These are phyloP conservation scores for Amaranthus palmeri DNA, from an alignment of 148 eudicot genomes.

Conservation along the genomic window DNA sequence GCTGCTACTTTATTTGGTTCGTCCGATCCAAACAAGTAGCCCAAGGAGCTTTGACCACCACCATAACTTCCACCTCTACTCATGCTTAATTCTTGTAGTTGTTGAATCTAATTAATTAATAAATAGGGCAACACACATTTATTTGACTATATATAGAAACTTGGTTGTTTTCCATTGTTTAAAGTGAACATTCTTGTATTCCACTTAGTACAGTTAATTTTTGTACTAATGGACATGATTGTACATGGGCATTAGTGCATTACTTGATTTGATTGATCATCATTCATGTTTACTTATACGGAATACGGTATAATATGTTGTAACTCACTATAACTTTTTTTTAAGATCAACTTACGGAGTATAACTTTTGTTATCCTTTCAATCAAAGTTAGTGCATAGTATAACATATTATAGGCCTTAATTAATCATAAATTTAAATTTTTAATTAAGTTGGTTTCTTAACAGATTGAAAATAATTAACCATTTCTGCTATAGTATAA, in stretches of 20 bases:
- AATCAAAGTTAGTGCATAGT: no score
- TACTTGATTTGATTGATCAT: slow-evolving; percentile 2
- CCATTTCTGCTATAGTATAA: no score
- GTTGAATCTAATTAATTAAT: no score
- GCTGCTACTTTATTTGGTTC: slow-evolving; percentile 12
- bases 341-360: no score
- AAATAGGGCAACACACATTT: slow-evolving; percentile 1
- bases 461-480: no score
- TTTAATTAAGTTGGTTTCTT: no score
- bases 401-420: no score
- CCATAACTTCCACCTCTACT: slow-evolving; percentile 70
- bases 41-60: slow-evolving; percentile 78
- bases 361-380: no score
- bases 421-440: no score
- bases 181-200: slow-evolving; percentile 5
- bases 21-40: slow-evolving; percentile 57
- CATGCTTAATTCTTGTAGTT: no score
- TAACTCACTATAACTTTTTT: no score
- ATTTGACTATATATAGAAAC: slow-evolving; percentile 16
- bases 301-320: not conserved
- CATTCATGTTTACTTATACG: not conserved
- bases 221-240: slow-evolving; percentile 10
- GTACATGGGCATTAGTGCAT: not conserved
- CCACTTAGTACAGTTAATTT: slow-evolving; percentile 13
- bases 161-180: slow-evolving; percentile 1